A percentile compares a stretch with the other conserved stretches of the same genome.
Evolutionary conservation across 306 rosid species (phyloP).

Genomic region (Quercus cerris): DNA sequence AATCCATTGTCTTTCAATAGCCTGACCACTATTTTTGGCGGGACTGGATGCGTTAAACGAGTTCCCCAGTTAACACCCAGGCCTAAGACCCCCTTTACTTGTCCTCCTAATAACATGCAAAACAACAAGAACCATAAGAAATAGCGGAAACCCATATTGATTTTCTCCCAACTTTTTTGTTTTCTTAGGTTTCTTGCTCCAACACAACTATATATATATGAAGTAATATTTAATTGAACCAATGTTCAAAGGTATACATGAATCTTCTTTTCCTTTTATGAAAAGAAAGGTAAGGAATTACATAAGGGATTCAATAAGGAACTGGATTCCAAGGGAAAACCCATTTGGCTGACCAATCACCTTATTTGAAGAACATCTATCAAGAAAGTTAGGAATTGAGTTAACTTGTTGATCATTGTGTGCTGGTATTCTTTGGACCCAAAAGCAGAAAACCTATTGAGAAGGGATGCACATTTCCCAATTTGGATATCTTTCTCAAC

Average conservation of each 20-base stretch:
- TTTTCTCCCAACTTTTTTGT: not conserved
- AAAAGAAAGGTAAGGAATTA: constrained; percentile 69
- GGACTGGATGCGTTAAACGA: constrained; percentile 66
- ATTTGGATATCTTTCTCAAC: not conserved
- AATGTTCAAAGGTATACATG: not conserved
- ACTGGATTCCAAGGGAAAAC: constrained; percentile 47
- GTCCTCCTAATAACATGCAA: constrained; percentile 39
- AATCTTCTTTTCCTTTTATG: constrained; percentile 33
- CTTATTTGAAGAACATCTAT: constrained; percentile 18
- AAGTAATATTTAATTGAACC: constrained; percentile 13
- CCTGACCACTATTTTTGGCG: constrained; percentile 55
- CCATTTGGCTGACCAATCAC: constrained; percentile 18
- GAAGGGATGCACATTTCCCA: not conserved
- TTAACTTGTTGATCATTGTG: constrained; percentile 21
- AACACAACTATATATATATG: constrained; percentile 34
- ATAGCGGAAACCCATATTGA: constrained; percentile 45
- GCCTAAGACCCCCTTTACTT: constrained; percentile 42
- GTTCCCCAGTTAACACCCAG: constrained; percentile 89
- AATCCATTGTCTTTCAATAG: constrained; percentile 86
- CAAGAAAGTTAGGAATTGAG: constrained; percentile 57
- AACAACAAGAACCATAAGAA: constrained; percentile 37
- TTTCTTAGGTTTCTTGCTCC: not conserved
- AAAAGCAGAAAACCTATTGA: constrained; percentile 1
- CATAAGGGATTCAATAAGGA: constrained; percentile 40
- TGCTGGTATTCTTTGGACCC: not conserved